Base-by-base conservation (phyloP, 2,329 filamentous ascomycete genomes). In the Ustulina deusta region DNA sequence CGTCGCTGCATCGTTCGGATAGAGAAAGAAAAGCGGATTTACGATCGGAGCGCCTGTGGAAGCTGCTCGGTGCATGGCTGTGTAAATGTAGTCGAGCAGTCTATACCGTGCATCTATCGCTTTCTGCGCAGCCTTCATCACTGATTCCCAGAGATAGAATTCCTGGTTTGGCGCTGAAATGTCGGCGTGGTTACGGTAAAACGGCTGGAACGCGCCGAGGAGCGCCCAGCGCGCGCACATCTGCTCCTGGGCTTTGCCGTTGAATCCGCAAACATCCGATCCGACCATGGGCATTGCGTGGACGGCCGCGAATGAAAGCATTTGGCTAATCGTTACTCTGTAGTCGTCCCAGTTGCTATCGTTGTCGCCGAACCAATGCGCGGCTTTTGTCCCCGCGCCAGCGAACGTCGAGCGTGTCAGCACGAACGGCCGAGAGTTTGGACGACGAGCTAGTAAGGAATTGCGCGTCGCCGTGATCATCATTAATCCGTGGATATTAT, bases 61-160 rank as follows among this genome's bases (percentile, higher is more conserved):
- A 85, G 76, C 92, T 87, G 64, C 71, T 0, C 81, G 79, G 75
- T 89, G 83, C 72, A 93, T 83, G 0, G 89, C 87, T 0, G 92
- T 94, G 82, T 95, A 94, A 67, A 93, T 84, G 80, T 94, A 94
- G 74, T 94, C 92, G n/a, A 95, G 83, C n/a, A 94, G 83, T 36
- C 87, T 85, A 81, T 94, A 94, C n/a, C 92, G 86, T 55, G 89
- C 89, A 34, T 86, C 85, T 73, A 94, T 93, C 20, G 89, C 90
- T 66, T 87, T 90, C 63, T 85, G 86, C 0, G 91, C 91, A 0
- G 90, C 89, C 9, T 84, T 80, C 0, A 90, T 83, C 5, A 92
- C 90, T 1, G 82, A 79, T 0, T 83, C 80, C 89, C 90, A 94
- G 52, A 83, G 85, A 78, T 94, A 95, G 61, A 74, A 66, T 44